Percentiles rank a stretch among this genome's conserved stretches.
phyloP scores from a whole-genome alignment of 176 grass and related monocot species.

The Tillandsia fasciculata region DNA sequence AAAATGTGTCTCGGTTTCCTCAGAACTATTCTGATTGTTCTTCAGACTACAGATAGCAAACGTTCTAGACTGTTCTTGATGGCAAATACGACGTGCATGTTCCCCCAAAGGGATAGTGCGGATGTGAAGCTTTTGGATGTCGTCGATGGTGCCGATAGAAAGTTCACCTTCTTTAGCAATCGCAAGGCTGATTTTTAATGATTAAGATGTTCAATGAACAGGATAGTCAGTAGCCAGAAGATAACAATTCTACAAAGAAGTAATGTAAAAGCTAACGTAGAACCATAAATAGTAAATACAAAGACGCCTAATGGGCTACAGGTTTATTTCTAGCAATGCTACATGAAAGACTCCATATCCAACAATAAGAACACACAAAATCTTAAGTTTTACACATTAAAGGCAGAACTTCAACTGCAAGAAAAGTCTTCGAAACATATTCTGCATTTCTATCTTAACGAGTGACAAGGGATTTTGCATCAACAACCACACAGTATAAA shows the following conservation, averaged over 20 bases:
- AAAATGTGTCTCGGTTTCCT: conserved; percentile 74
- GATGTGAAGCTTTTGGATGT: conserved; percentile 95
- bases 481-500: too few relatives aligned
- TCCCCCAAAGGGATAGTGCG: conserved; percentile 75
- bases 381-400: neutral
- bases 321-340: too few relatives aligned
- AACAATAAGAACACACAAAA: neutral
- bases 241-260: neutral
- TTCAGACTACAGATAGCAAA: conserved; percentile 68
- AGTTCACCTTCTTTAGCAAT: conserved; percentile 95
- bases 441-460: too few relatives aligned
- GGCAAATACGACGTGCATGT: conserved; percentile 75
- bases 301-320: too few relatives aligned
- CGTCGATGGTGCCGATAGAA: conserved; percentile 83
- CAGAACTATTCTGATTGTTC: conserved; percentile 31
- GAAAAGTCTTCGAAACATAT: too few relatives aligned
- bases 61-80: conserved; percentile 82
- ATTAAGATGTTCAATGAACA: conserved; percentile 9
- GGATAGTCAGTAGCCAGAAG: neutral
- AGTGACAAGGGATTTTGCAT: too few relatives aligned
- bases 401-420: neutral
- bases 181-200: conserved; percentile 47
- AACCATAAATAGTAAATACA: too few relatives aligned
- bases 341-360: too few relatives aligned
- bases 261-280: neutral